phyloP scores from a whole-genome alignment of 441 rosid genomes.

The Gossypium aridum region DNA sequence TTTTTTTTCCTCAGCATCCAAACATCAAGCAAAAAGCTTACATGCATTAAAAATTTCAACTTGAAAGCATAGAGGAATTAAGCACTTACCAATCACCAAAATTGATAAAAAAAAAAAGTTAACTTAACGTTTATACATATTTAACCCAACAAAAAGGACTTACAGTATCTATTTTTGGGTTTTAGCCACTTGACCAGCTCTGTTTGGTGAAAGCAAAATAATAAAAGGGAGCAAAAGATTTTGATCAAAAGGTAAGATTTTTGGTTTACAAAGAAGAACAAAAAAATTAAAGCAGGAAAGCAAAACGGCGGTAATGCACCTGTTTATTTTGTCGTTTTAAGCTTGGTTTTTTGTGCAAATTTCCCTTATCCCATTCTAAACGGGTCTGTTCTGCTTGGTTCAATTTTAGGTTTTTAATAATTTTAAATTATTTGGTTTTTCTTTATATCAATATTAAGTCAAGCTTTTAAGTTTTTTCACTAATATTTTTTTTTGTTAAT shows the following conservation, averaged over 20 bases:
- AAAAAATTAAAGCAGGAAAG: not conserved
- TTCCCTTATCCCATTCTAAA: not conserved
- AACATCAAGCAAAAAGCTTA: not conserved
- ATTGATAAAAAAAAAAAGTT: not conserved
- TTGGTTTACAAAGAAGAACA: not conserved
- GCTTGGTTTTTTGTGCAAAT: not conserved
- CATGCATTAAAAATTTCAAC: not conserved
- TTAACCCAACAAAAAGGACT: not conserved
- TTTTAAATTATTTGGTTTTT: no score
- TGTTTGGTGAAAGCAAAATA: not conserved
- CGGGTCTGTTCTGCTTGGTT: no score
- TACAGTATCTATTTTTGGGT: not conserved
- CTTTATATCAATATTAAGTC: no score
- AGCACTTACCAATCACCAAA: not conserved
- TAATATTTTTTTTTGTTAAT: not conserved
- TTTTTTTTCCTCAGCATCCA: not conserved
- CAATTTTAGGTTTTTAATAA: no score
- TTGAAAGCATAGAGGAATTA: not conserved
- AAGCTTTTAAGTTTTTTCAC: no score
- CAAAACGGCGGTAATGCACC: not conserved
- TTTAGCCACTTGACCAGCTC: not conserved
- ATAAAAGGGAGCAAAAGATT: not conserved
- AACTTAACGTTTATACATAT: not conserved
- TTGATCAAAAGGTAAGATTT: not conserved
- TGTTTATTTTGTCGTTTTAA: not conserved